Evolutionary conservation across 1,139 yeast species (phyloP).

Genomic region (Suhomyces bokatorum): DNA sequence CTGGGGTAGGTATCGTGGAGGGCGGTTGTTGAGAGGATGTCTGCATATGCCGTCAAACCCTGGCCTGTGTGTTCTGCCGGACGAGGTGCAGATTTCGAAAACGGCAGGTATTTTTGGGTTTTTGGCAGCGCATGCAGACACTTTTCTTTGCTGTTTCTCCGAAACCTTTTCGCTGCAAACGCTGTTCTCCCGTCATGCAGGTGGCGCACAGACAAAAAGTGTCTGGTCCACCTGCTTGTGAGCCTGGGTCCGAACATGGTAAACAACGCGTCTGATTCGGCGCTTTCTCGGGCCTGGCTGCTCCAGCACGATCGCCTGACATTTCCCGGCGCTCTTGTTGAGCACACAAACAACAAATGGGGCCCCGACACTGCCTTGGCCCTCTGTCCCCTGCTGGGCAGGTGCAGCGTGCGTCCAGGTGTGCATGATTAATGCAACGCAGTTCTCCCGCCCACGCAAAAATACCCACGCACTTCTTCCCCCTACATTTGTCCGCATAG

Average conservation of each 20-base stretch:
- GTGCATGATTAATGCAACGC: not conserved
- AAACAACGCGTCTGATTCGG: too few relatives aligned
- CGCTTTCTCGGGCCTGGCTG: too few relatives aligned
- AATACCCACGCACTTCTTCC: too few relatives aligned
- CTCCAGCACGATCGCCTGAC: too few relatives aligned
- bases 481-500: too few relatives aligned
- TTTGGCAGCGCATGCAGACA: constrained; percentile 1
- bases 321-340: too few relatives aligned
- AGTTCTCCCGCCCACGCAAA: not conserved
- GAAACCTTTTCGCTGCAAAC: not conserved
- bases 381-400: too few relatives aligned
- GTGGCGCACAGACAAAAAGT: not conserved
- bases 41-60: not conserved
- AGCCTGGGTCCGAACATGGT: too few relatives aligned
- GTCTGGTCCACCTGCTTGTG: not conserved
- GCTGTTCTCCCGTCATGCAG: constrained; percentile 7
- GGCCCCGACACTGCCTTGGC: too few relatives aligned
- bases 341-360: too few relatives aligned
- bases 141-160: constrained; percentile 6
- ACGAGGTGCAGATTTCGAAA: not conserved
- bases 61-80: constrained; percentile 3
- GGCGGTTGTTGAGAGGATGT: not conserved
- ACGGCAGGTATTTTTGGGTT: not conserved
- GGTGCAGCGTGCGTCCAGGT: too few relatives aligned
- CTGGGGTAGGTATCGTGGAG: not conserved